Base-by-base conservation (phyloP, 495 filamentous ascomycete genomes). In the Delitschia confertaspora region DNA sequence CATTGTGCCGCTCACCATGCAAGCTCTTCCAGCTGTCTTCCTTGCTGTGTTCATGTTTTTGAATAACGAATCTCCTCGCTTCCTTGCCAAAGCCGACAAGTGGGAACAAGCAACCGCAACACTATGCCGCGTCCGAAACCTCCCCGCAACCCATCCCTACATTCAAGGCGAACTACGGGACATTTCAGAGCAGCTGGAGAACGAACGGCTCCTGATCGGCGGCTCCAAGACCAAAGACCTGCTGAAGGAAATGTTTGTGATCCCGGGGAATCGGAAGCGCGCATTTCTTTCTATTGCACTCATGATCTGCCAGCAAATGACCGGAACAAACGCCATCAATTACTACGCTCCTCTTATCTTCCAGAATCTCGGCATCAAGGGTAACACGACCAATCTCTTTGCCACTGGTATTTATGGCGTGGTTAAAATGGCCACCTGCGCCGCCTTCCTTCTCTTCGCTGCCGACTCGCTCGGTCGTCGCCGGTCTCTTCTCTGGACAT, bases 221-320 rank as follows among this genome's bases (percentile, higher is more conserved):
- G 80, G 79, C 8, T 71, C 74, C 9, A 64, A 62, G 7, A 74
- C 79, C 63, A 75, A 68, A 76, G 74, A 78, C 44, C 63, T 85
- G 21, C 72, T 78, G 59, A 73, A 68, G 48, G 82, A 85, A 53
- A 82, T 83, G 76, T 85, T 79, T 76, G 65, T 69, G 11, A 78
- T 85, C 46, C 61, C 65, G 5, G 71, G 75, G 0, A 83, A 83
- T 62, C 66, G 78, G 33, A 79, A 80, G 48, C 71, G 79, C 5
- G 76, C 69, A 0, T 60, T 82, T 33, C 61, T 75, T 36, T 72
- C 69, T 24, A 71, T 78, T 49, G 60, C 70, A 23, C 69, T 85
- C 30, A 82, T 83, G 79, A 49, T 83, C 49, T 83, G 77, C 61
- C 80, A 84, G 61, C 79, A 82, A 55, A 76, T 79, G 75, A 82